Conservation (phyloP, 1,284 basidiomycete genomes). For the Papiliotrema flavescens region DNA sequence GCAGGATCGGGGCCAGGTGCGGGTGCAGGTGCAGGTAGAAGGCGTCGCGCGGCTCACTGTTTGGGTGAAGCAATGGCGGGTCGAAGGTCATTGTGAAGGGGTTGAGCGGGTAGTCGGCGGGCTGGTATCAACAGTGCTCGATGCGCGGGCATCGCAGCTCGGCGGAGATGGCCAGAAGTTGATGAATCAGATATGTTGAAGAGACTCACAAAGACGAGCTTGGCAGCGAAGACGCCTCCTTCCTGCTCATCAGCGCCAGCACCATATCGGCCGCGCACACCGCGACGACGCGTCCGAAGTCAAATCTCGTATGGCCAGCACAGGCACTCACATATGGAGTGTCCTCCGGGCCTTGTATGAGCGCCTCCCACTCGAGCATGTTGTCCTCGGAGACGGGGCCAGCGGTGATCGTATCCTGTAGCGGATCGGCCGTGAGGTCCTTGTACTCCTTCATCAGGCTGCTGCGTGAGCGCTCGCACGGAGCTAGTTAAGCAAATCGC, state of each 20-base stretch:
- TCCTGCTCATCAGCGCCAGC: conserved; percentile 57
- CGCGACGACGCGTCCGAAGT: no score
- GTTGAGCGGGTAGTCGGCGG: conserved; percentile 85
- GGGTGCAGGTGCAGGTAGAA: no score
- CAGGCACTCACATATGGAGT: conserved; percentile 89
- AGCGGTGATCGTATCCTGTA: conserved; percentile 80
- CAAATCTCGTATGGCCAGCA: no score
- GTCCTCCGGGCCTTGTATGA: conserved; percentile 93
- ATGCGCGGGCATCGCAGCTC: no score
- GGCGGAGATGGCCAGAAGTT: no score
- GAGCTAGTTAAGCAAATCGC: neutral
- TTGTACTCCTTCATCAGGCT: conserved; percentile 91
- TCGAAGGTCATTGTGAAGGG: conserved; percentile 99
- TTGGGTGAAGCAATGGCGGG: conserved; percentile 94
- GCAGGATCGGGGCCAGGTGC: no score
- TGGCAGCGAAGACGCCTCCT: conserved; percentile 92
- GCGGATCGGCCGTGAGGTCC: conserved; percentile 63
- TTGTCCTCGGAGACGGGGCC: conserved; percentile 86
- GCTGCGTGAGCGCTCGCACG: neutral
- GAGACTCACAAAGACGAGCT: conserved; percentile 77
- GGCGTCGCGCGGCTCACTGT: conserved; percentile 65
- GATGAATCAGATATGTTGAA: no score
- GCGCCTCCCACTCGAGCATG: conserved; percentile 97
- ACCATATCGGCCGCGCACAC: neutral
- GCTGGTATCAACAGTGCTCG: conserved; percentile 53